Percentiles rank a stretch among this genome's conserved stretches.
Conservation (phyloP, 176 grass and related monocot species). For the Neostapfia colusana region DNA sequence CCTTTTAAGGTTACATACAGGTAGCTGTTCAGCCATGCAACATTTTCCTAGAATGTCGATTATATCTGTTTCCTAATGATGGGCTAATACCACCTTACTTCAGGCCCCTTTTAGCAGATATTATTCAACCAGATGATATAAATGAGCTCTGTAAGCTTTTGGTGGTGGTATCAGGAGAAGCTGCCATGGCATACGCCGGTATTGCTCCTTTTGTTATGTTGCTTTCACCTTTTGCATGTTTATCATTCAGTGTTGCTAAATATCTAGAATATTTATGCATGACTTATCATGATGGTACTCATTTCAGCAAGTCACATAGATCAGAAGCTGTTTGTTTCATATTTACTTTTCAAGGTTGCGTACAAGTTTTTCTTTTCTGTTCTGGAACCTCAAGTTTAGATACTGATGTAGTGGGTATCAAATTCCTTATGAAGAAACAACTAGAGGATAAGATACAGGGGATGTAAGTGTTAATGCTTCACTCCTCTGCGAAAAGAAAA, state of each 20-base stretch:
- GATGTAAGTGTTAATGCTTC: background rate
- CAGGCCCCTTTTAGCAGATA: slow-evolving; percentile 95
- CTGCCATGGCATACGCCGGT: slow-evolving; percentile 68
- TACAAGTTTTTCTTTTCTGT: slow-evolving; percentile 1
- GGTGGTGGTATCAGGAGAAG: slow-evolving; percentile 65
- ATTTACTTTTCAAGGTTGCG: background rate
- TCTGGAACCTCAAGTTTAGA: slow-evolving; percentile 20
- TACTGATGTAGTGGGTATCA: slow-evolving; percentile 6
- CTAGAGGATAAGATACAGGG: background rate
- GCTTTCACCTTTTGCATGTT: slow-evolving; percentile 19
- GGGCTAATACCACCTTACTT: slow-evolving; percentile 41
- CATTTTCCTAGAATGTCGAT: slow-evolving; percentile 26
- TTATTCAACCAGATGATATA: slow-evolving; percentile 74
- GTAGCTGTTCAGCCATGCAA: slow-evolving; percentile 42
- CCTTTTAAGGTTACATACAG: slow-evolving; percentile 87
- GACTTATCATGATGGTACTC: slow-evolving; percentile 18
- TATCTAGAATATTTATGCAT: slow-evolving; percentile 15
- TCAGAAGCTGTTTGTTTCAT: slow-evolving; percentile 18
- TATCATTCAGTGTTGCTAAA: slow-evolving; percentile 13
- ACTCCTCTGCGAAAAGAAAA: background rate
- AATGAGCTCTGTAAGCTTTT: slow-evolving; percentile 88
- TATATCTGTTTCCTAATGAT: slow-evolving; percentile 34
- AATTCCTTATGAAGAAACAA: slow-evolving; percentile 19
- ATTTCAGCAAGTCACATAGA: slow-evolving; percentile 20
- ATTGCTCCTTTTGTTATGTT: slow-evolving; percentile 32